These are phyloP conservation scores for Cymbopogon citratus DNA, from an alignment of 176 grass and related monocot species.

Conservation along the genomic window DNA sequence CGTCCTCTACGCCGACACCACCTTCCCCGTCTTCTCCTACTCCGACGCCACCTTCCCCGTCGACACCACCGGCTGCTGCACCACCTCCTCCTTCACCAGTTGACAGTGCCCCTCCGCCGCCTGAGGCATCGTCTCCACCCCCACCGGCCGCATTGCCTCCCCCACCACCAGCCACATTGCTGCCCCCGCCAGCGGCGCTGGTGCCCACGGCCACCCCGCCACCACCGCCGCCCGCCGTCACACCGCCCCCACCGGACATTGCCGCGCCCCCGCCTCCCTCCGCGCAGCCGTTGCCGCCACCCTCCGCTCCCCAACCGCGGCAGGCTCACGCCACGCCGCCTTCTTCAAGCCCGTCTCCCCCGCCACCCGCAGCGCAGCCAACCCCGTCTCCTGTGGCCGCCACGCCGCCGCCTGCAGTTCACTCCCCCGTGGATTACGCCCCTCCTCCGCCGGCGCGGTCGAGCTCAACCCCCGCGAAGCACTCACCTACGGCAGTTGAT, in stretches of 20 bases:
- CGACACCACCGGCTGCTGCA: not conserved
- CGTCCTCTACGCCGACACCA: not conserved
- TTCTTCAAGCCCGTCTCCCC: conserved; percentile 5
- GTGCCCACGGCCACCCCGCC: conserved; percentile 16
- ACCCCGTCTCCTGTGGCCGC: not conserved
- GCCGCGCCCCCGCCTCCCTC: conserved; percentile 4
- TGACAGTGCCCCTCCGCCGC: conserved; percentile 14
- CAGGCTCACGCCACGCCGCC: not conserved
- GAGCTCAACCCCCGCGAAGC: not conserved
- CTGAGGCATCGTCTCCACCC: not conserved
- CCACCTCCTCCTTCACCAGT: conserved; percentile 31
- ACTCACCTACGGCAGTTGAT: conserved; percentile 1
- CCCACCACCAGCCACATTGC: conserved; percentile 18
- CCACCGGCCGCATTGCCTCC: not conserved
- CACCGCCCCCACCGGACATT: conserved; percentile 31
- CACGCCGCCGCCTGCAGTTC: not conserved
- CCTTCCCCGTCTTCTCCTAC: not conserved
- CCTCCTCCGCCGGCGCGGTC: conserved; percentile 12
- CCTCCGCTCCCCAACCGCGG: not conserved
- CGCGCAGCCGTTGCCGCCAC: not conserved
- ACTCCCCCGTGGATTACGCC: not conserved
- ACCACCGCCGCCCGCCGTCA: not conserved
- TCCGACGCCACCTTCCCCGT: not conserved
- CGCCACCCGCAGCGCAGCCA: not conserved
- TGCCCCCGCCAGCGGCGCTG: conserved; percentile 14